Percentiles rank a stretch among this genome's conserved stretches.
phyloP scores from a whole-genome alignment of 169 alveolate species.

The Eimeria tenella region DNA sequence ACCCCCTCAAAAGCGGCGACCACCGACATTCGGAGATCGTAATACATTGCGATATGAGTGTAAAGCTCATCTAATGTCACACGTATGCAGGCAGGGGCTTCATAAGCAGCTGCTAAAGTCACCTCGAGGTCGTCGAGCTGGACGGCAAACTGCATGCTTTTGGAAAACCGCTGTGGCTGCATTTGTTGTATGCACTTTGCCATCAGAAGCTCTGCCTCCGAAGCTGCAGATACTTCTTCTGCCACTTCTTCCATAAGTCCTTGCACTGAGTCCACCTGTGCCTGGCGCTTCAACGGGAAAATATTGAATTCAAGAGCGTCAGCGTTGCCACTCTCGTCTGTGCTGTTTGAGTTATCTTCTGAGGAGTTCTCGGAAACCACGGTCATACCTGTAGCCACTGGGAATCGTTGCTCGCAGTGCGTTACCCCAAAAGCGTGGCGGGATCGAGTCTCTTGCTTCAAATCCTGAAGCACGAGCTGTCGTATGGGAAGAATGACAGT shows the following conservation, averaged over 20 bases:
- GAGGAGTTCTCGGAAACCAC: neutral
- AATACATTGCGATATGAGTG: conserved; percentile 53
- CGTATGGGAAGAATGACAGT: conserved; percentile 47
- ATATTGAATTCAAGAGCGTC: neutral
- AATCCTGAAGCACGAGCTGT: conserved; percentile 49
- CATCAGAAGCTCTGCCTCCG: conserved; percentile 42
- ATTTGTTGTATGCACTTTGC: conserved; percentile 46
- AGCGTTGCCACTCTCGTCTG: neutral
- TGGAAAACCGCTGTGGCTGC: conserved; percentile 44
- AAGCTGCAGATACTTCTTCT: conserved; percentile 39
- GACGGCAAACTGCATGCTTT: conserved; percentile 54
- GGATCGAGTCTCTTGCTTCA: neutral
- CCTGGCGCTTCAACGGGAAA: neutral
- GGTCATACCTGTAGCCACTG: neutral
- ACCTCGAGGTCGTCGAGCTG: conserved; percentile 22
- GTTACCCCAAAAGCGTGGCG: neutral
- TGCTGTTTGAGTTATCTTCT: neutral
- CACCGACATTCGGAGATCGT: conserved; percentile 45
- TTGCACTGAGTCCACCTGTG: neutral
- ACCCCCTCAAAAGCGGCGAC: conserved; percentile 53
- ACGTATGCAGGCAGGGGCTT: conserved; percentile 57
- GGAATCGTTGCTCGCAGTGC: neutral
- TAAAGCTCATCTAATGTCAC: conserved; percentile 9
- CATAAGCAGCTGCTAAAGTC: conserved; percentile 51
- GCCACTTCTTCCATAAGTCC: conserved; percentile 47